A percentile compares a stretch with the other conserved stretches of the same genome.
Conservation (phyloP, 306 rosid genomes). For the Vachellia pachyceras region DNA sequence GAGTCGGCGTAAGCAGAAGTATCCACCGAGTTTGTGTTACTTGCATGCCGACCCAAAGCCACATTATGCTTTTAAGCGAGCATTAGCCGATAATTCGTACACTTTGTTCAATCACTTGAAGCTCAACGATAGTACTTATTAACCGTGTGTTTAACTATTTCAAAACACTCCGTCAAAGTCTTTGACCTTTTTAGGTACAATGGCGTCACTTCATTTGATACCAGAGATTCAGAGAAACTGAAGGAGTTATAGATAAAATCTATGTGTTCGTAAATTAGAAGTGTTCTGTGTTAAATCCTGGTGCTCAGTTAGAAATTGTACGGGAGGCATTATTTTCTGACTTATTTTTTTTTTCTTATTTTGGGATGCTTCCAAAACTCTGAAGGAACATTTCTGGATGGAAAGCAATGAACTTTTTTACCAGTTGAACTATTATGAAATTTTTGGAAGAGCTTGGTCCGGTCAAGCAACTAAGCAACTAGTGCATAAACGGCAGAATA, state of each 20-base stretch:
- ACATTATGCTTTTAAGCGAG: conserved; percentile 72
- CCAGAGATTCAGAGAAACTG: too few species aligned
- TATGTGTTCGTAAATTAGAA: not conserved
- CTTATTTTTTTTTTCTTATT: conserved; percentile 10
- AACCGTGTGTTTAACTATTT: too few species aligned
- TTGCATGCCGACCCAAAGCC: conserved; percentile 71
- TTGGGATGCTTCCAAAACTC: not conserved
- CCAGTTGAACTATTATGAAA: not conserved
- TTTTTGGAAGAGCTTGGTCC: conserved; percentile 14
- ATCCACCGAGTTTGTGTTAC: conserved; percentile 58
- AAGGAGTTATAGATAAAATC: too few species aligned
- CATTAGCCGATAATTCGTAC: conserved; percentile 77
- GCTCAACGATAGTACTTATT: conserved; percentile 45
- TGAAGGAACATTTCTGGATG: not conserved
- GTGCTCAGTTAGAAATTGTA: not conserved
- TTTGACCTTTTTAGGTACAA: not conserved
- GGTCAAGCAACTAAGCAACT: conserved; percentile 7
- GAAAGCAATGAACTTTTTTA: not conserved
- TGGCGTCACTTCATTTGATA: not conserved
- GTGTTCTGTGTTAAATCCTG: not conserved
- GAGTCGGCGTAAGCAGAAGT: conserved; percentile 43
- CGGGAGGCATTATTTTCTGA: not conserved
- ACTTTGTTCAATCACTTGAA: conserved; percentile 72
- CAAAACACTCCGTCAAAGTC: too few species aligned
- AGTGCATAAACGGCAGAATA: conserved; percentile 7